Evolutionary conservation across 2,329 filamentous ascomycete genomes (phyloP), one percentile per base, ranked within the genome.

Genomic region (Fusarium tjaetaba): DNA sequence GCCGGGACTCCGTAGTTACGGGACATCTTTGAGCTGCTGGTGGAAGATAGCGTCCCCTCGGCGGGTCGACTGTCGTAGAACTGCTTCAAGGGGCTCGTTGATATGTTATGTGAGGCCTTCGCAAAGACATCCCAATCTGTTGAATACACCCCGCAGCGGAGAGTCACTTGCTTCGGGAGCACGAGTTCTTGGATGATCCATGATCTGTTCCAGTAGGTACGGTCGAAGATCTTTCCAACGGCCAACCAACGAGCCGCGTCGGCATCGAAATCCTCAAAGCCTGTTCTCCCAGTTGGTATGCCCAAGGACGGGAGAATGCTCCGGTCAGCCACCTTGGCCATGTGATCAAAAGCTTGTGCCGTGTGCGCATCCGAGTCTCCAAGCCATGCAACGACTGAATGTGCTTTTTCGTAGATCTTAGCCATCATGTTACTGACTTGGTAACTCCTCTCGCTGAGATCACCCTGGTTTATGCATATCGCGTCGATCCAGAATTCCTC

Each of bases 341-440:
- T 26, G 16, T 57, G 53, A 13, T 57, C 38, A 16, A 57, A 57
- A 10, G 53, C 53, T 34, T 2, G 28, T 16, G 46, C 22, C 5
- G 53, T 57, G 8, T 57, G 4, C 9, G 28, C 9, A 32, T 46
- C 53, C 2, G 53, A 57, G 28, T 57, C 4, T 7, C 53, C 53
- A 22, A 57, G 53, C 53, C 53, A 57, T 1, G 53, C 53, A 46
- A 57, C 26, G 39, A 46, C 53, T 13, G 28, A 13, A 15, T 11
- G 4, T 15, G 53, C 53, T 46, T 11, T 45, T 16, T 13, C 8
- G 30, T 57, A 57, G 22, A 57, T 57, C 30, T 46, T n/a, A 11
- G 53, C 11, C 39, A 57, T 57, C 53, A 57, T 57, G 39, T 46
- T 57, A 4, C 53, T 26, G 28, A 57, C 53, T 26, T 57, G 39